phyloP scores from a whole-genome alignment of 352 stramenopile species.

The Pythium scleroteichum region DNA sequence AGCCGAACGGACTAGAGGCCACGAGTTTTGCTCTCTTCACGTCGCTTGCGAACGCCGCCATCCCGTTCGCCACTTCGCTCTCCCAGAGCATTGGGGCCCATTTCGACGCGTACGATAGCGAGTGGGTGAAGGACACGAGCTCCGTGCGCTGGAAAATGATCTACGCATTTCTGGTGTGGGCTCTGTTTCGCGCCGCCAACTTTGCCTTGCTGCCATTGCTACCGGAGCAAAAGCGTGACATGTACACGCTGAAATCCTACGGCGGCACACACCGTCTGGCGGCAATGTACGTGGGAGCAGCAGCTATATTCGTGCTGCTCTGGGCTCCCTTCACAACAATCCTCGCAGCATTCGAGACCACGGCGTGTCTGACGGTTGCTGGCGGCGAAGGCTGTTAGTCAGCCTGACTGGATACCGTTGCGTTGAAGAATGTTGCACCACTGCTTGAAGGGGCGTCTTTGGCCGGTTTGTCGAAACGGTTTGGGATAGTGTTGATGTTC shows the following conservation, averaged over 20 bases:
- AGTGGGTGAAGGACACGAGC: conserved; percentile 45
- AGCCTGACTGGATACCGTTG: neutral
- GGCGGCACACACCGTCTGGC: conserved; percentile 17
- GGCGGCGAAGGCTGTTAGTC: conserved; percentile 62
- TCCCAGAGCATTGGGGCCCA: conserved; percentile 62
- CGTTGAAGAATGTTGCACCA: neutral
- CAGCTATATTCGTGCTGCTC: conserved; percentile 42
- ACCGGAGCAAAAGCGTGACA: conserved; percentile 38
- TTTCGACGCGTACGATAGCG: conserved; percentile 63
- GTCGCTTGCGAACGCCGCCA: conserved; percentile 52
- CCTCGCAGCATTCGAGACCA: conserved; percentile 51
- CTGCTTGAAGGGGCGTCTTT: too few species aligned
- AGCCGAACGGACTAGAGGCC: conserved; percentile 43
- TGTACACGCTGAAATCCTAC: conserved; percentile 33
- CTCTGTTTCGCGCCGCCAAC: conserved; percentile 37
- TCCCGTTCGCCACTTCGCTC: conserved; percentile 54
- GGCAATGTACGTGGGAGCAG: conserved; percentile 31
- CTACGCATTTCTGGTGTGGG: conserved; percentile 47
- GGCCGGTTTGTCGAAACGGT: too few species aligned
- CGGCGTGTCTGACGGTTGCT: conserved; percentile 62
- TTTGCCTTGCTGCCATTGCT: conserved; percentile 43
- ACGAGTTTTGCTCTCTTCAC: conserved; percentile 54
- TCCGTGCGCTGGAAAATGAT: conserved; percentile 46
- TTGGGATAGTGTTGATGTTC: too few species aligned
- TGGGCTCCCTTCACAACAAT: conserved; percentile 58